A percentile compares a stretch with the other conserved stretches of the same genome.
phyloP scores from a whole-genome alignment of 768 basidiomycete species.

The Hysterangium stoloniferum region DNA sequence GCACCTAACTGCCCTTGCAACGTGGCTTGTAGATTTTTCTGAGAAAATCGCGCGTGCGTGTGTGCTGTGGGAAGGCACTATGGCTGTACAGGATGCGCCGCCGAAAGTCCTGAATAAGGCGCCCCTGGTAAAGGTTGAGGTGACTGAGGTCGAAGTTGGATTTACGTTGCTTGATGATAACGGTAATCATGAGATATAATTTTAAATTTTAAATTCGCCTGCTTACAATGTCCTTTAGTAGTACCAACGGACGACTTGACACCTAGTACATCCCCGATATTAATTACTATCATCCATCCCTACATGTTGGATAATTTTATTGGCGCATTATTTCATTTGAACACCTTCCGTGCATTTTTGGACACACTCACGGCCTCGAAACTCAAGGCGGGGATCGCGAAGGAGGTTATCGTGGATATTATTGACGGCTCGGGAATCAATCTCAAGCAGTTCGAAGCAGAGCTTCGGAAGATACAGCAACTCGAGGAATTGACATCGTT shows the following conservation, averaged over 20 bases:
- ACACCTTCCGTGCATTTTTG: slow-evolving; percentile 47
- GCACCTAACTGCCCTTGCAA: slow-evolving; percentile 57
- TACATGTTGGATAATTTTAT: slow-evolving; percentile 45
- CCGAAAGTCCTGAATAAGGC: no score
- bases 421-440: slow-evolving; percentile 61
- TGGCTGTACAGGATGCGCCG: slow-evolving; percentile 17
- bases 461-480: slow-evolving; percentile 32
- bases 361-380: slow-evolving; percentile 44
- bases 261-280: not conserved
- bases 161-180: not conserved
- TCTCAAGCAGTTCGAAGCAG: slow-evolving; percentile 39
- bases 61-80: slow-evolving; percentile 24
- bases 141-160: not conserved
- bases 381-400: slow-evolving; percentile 59
- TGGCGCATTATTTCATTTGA: slow-evolving; percentile 46
- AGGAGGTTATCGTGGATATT: slow-evolving; percentile 51
- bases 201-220: not conserved
- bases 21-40: slow-evolving; percentile 54
- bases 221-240: not conserved
- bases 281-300: slow-evolving; percentile 54
- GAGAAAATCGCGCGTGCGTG: slow-evolving; percentile 56
- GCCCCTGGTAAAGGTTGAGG: not conserved
- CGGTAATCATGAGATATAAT: not conserved
- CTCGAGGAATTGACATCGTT: slow-evolving; percentile 22
- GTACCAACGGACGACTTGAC: not conserved